These are phyloP conservation scores for Planoprotostelium fungivorum DNA, from an alignment of 78 protist genomes.

Conservation along the genomic window DNA sequence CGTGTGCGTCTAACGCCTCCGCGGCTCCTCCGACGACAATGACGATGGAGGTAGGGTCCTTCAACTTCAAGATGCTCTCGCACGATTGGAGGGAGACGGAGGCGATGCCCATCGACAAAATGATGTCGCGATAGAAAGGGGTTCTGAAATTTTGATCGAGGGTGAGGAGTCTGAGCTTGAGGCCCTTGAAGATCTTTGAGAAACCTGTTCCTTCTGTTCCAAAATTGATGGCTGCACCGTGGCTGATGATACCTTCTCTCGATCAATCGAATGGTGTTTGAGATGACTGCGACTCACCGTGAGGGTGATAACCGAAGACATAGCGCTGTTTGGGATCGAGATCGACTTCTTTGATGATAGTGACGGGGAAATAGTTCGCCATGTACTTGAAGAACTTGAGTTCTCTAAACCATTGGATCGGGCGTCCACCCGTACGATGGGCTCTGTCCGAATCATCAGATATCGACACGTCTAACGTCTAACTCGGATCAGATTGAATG, in stretches of 20 bases:
- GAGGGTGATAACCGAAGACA: slow-evolving; percentile 22
- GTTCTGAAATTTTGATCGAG: slow-evolving; percentile 42
- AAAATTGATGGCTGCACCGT: slow-evolving; percentile 55
- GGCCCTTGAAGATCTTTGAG: slow-evolving; percentile 26
- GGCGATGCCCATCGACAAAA: slow-evolving; percentile 47
- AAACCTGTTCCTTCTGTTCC: slow-evolving; percentile 46
- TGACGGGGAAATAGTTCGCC: slow-evolving; percentile 53
- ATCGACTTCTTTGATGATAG: slow-evolving; percentile 19
- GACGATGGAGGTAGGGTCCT: slow-evolving; percentile 26
- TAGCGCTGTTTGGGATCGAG: slow-evolving; percentile 44
- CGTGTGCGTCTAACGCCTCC: slow-evolving; percentile 57
- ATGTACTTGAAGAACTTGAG: slow-evolving; percentile 19
- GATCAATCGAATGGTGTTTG: too few relatives aligned
- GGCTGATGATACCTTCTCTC: slow-evolving; percentile 56
- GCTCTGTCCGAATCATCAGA: not conserved
- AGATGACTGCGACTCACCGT: not conserved
- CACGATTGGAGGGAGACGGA: slow-evolving; percentile 27
- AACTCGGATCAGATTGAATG: not conserved
- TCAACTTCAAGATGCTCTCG: slow-evolving; percentile 18
- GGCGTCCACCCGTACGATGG: slow-evolving; percentile 32
- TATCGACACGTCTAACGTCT: too few relatives aligned
- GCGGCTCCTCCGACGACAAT: slow-evolving; percentile 61
- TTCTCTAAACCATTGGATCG: slow-evolving; percentile 1
- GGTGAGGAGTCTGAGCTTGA: slow-evolving; percentile 34
- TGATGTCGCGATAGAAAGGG: slow-evolving; percentile 45